These are phyloP conservation scores for Tephrocybe sp. DNA, from an alignment of 768 basidiomycete species.

Conservation along the genomic window DNA sequence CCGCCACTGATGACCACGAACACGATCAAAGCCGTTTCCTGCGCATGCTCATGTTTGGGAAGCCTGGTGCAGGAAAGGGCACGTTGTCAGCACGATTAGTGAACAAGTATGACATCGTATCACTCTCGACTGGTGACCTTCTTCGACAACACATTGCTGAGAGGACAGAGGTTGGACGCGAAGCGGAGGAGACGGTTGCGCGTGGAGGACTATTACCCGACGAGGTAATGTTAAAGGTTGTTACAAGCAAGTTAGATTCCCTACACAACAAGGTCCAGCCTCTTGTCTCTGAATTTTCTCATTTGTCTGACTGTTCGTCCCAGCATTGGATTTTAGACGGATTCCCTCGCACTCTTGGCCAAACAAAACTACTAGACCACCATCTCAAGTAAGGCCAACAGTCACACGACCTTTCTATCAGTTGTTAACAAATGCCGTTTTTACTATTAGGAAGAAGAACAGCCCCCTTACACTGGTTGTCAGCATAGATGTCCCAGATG, in stretches of 20 bases:
- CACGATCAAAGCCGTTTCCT: slow-evolving; percentile 34
- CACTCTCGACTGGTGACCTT: slow-evolving; percentile 83
- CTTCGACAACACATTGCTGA: slow-evolving; percentile 82
- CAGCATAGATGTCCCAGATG: slow-evolving; percentile 87
- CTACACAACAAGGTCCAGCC: slow-evolving; percentile 63
- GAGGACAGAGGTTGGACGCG: slow-evolving; percentile 67
- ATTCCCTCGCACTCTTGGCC: slow-evolving; percentile 87
- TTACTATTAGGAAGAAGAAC: slow-evolving; percentile 48
- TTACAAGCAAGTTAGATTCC: slow-evolving; percentile 68
- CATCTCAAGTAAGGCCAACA: slow-evolving; percentile 59
- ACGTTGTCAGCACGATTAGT: slow-evolving; percentile 77
- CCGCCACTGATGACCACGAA: slow-evolving; percentile 37
- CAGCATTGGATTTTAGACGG: slow-evolving; percentile 94
- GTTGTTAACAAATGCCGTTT: slow-evolving; percentile 4
- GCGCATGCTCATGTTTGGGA: slow-evolving; percentile 77
- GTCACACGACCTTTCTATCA: slow-evolving; percentile 4
- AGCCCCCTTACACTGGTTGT: slow-evolving; percentile 78
- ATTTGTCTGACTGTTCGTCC: slow-evolving; percentile 2
- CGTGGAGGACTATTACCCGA: slow-evolving; percentile 77
- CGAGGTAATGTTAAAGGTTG: slow-evolving; percentile 75
- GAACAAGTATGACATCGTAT: slow-evolving; percentile 76
- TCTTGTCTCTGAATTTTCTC: background rate
- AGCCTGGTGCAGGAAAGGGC: slow-evolving; percentile 86
- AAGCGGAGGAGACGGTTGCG: slow-evolving; percentile 80
- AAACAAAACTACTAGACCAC: slow-evolving; percentile 76